Evolutionary conservation across 2,329 filamentous ascomycete genomes (phyloP), one percentile per base, ranked within the genome.

Genomic region (Xylariomycetidae sp.): DNA sequence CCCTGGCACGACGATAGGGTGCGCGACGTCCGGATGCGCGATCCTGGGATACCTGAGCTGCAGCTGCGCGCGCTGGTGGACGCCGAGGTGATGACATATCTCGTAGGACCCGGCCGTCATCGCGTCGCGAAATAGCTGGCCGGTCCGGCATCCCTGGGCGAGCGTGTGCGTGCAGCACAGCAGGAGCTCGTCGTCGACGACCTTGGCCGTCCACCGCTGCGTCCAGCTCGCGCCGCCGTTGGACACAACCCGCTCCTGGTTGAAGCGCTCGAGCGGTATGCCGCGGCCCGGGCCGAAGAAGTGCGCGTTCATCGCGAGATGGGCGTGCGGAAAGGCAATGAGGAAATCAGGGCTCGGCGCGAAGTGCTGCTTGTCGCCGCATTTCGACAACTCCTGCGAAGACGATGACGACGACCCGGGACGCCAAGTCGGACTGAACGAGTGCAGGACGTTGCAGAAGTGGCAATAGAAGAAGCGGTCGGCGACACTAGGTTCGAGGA

Each of bases 401-500:
- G n/a, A n/a, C n/a, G n/a, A n/a, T n/a, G n/a, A n/a, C n/a, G n/a
- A n/a, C n/a, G n/a, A n/a, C n/a, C n/a, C n/a, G n/a, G n/a, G n/a
- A n/a, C n/a, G n/a, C n/a, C n/a, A n/a, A n/a, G n/a, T n/a, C n/a
- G n/a, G n/a, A n/a, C n/a, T n/a, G 30, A 25, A 32, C 6, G 11
- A 11, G 20, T 32, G 30, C 13, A 32, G 19, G 7, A 32, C 13
- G 20, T 32, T 32, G 20, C 30, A 32, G 20, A 32, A 26, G 4
- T 32, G 30, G 30, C 30, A 32, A 22, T 32, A 32, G 30, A 15
- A 32, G 8, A 32, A 16, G 14, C 20, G 14, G 19, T 25, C 30
- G 8, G n/a, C 20, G 19, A 17, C 19, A 5, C 16, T 16, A 5
- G 19, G 13, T 15, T 25, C 30, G n/a, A 32, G 30, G 5, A 32